Base-by-base conservation (phyloP, 768 basidiomycete species). In the Mycena vulgaris region DNA sequence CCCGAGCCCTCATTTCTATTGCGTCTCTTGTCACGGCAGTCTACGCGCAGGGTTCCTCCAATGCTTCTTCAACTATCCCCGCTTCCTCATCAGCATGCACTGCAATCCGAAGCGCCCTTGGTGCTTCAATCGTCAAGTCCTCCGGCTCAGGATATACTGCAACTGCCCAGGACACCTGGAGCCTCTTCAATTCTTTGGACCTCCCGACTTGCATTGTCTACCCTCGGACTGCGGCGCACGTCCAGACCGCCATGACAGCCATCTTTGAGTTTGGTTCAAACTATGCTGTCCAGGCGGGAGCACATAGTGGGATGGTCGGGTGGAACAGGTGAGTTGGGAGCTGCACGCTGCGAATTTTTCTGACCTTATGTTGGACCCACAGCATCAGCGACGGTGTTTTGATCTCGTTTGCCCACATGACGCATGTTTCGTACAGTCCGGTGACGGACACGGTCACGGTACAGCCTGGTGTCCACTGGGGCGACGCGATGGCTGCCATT, bases 281-380 rank as follows among this genome's bases (percentile, higher is more conserved):
- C 31, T 86, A 86, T 67, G 83, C 83, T 25, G 85, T 86, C 5
- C 83, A 82, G 70, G 80, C 83, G 2, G 85, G 83, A 6, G 80
- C 82, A 7, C 85, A 86, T 65, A 82, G 79, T 56, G 83, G 77
- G 17, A 83, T 83, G 80, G 78, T 73, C n/a, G 84, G 82, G 21
- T 85, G 83, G 84, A n/a, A 85, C 75, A 84, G 76, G 85, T 85
- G 70, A 61, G 82, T 62, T 17, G 57, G 39, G n/a, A n/a, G n/a
- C n/a, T n/a, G n/a, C n/a, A n/a, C n/a, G n/a, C n/a, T n/a, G n/a
- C n/a, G n/a, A n/a, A n/a, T n/a, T n/a, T n/a, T n/a, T n/a, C n/a
- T n/a, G n/a, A n/a, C n/a, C n/a, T n/a, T n/a, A n/a, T n/a, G n/a
- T n/a, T n/a, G n/a, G n/a, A n/a, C n/a, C n/a, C n/a, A 23, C 65